Evolutionary conservation across 192 early-diverging fungal genomes (phyloP).

Genomic region (Pilaira anomala): DNA sequence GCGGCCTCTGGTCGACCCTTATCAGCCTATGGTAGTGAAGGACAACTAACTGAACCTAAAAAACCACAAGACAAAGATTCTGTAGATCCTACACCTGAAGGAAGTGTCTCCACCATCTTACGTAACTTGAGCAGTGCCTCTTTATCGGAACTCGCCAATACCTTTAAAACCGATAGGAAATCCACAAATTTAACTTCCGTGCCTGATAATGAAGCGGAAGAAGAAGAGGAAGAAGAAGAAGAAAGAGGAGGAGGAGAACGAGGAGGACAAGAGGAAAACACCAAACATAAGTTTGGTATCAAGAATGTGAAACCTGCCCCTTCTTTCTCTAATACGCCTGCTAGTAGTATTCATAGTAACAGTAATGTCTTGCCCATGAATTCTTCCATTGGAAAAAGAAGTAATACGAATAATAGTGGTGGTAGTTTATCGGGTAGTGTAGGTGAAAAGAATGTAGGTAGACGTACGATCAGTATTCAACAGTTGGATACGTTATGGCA

Average conservation of each 20-base stretch:
- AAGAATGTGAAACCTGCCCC: conserved; percentile 23
- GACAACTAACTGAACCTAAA: conserved; percentile 12
- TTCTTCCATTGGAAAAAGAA: background rate
- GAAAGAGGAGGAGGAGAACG: background rate
- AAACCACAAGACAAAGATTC: background rate
- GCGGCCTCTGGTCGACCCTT: conserved; percentile 15
- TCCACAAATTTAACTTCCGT: conserved; percentile 6
- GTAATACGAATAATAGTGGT: background rate
- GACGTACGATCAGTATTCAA: conserved; percentile 29
- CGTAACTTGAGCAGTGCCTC: conserved; percentile 11
- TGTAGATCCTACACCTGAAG: background rate
- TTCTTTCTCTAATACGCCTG: conserved; percentile 14
- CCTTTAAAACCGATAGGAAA: conserved; percentile 8
- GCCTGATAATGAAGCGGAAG: background rate
- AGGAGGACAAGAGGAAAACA: background rate
- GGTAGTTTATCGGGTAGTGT: background rate
- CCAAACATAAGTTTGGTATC: conserved; percentile 19
- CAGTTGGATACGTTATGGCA: conserved; percentile 28
- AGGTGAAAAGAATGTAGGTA: conserved; percentile 7
- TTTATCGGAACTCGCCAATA: background rate
- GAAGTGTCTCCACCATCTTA: conserved; percentile 9
- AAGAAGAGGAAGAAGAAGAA: background rate
- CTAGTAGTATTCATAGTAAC: conserved; percentile 3
- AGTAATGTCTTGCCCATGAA: background rate
- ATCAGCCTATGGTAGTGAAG: conserved; percentile 23